A percentile compares a stretch with the other conserved stretches of the same genome.
Evolutionary conservation across 176 grass and related monocot genomes (phyloP).

Genomic region (Alloteropsis semialata): DNA sequence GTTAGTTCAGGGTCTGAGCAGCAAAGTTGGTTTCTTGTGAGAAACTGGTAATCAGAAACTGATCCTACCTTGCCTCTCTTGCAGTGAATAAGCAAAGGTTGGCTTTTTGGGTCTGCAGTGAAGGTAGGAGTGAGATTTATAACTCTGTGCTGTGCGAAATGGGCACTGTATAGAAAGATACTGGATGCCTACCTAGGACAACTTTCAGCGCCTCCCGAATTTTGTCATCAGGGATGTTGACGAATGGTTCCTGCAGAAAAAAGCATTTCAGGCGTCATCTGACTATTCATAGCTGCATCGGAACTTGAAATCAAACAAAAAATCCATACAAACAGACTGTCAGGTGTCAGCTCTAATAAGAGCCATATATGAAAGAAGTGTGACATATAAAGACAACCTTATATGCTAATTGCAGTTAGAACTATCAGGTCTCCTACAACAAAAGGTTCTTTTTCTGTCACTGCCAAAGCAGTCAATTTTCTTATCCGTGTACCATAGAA

Average conservation of each 20-base stretch:
- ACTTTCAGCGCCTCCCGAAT: constrained; percentile 73
- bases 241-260: constrained; percentile 59
- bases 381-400: not conserved
- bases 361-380: not conserved
- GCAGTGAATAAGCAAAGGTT: constrained; percentile 82
- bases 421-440: not conserved
- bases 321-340: not conserved
- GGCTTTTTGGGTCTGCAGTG: constrained; percentile 59
- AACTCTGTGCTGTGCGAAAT: constrained; percentile 12
- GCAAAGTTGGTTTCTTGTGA: not conserved
- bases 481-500: constrained; percentile 2
- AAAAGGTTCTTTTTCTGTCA: not conserved
- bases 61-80: constrained; percentile 69
- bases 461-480: not conserved
- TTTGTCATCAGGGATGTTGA: constrained; percentile 58
- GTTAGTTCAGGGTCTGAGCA: not conserved
- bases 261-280: constrained; percentile 9
- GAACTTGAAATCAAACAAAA: not conserved
- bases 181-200: constrained; percentile 58
- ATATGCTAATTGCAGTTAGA: not conserved
- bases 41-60: not conserved
- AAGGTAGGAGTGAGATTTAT: constrained; percentile 19
- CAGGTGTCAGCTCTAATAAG: not conserved
- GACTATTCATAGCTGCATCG: not conserved
- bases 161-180: not conserved